Evolutionary conservation across 2,329 filamentous ascomycete genomes (phyloP), one percentile per base, ranked within the genome.

Genomic region (Rhinocladiella mackenziei): DNA sequence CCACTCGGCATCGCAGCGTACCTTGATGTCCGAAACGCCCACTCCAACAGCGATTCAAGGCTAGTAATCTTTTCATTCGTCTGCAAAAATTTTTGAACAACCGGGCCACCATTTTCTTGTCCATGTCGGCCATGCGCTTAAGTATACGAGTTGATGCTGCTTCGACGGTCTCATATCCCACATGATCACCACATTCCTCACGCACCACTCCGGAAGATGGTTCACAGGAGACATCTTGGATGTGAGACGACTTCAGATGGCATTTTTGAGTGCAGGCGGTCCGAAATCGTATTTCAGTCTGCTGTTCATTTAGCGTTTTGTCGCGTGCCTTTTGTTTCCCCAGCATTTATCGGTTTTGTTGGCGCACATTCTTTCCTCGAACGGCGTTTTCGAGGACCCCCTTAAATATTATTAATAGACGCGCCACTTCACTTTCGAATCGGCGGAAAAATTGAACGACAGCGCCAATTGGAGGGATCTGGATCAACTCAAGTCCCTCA

Each of bases 21-120:
- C 63, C 28, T 66, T 73, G 43, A 66, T 74, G 39, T 61, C 63
- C 35, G 70, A 73, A 47, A 62, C 65, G 38, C 68, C 71, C 37
- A 64, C 69, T 2, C 68, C 68, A n/a, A 68, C 71, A 46, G 61
- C 62, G 26, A 65, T 68, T 26, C 60, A 53, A 40, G 64, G 65
- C 15, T 61, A 47, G 55, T 19, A 15, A 20, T 14, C 17, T 34
- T 20, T 48, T 32, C 17, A n/a, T 34, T 32, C 15, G n/a, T 10
- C 48, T 56, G 9, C 33, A 25, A 28, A 19, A 29, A 14, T 13
- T 13, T 29, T 20, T 28, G 30, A 45, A 29, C 37, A 28, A 28
- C 14, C 31, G 28, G 30, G 29, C 28, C 35, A 29, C 25, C 28
- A 31, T 17, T 18, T 32, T 15, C 17, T 33, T 45, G 17, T 33